Evolutionary conservation across 345 rosid genomes (phyloP), one percentile per base, ranked within the genome.

Genomic region (Populus pruinosa): DNA sequence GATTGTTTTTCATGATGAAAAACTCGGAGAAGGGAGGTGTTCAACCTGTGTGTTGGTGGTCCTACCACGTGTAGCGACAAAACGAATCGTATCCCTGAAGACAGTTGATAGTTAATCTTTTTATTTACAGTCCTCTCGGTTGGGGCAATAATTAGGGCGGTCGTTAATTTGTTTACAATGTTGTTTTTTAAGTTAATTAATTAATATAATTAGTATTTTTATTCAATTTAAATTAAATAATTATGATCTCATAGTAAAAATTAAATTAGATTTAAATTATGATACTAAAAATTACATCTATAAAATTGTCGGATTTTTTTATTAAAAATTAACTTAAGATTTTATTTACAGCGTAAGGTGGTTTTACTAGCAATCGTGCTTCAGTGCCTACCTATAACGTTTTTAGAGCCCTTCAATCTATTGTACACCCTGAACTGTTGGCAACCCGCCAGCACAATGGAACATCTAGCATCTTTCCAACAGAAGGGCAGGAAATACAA

Each of bases 51-150:
- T 38, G 76, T 8, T 27, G 1, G 20, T 61, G 14, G 14, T 36
- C 49, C 23, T 59, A 53, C 68, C 76, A 73, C 76, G 67, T 73
- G 76, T 73, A 13, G 25, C 38, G 67, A 61, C 55, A 3, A 50
- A 50, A 29, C 11, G 13, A 50, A 50, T 5, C 38, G 16, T 18
- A 16, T 16, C 18, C 7, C 38, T 43, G 39, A 5, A 10, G 31
- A 41, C 23, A 0, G 49, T 21, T 38, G 25, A 38, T 17, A 11
- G 21, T 21, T 21, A 23, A 27, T 44, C 25, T 36, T 21, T 38
- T 68, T 20, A 21, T 49, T 70, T 70, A 5, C 18, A 4, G 36
- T 33, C 16, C n/a, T 55, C 47, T 35, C 38, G 23, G 59, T 55
- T 49, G 62, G 13, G 44, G 27, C 75, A 20, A 20, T 71, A 55